Base-by-base conservation (phyloP, 1,139 yeast genomes). In the Lodderomyces parapsilosis region DNA sequence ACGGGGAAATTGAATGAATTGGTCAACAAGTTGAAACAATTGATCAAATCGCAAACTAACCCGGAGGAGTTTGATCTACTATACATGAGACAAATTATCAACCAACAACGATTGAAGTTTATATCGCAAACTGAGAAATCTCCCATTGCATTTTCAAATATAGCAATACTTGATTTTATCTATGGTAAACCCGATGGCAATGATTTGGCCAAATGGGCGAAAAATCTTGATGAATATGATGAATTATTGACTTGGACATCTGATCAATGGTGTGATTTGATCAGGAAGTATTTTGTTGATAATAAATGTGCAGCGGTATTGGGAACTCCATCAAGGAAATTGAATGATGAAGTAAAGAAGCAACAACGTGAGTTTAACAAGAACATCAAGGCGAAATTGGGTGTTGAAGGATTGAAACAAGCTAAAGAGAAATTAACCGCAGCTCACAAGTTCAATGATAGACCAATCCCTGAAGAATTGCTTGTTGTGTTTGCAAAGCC, bases 141-240 rank as follows among this genome's bases (percentile, higher is more conserved):
- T 30, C 76, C 93, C 4, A 73, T 76, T 23, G 68, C 73, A 3
- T 70, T 91, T 47, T 76, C 89, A 1, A 78, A 79, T 41, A 71
- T 81, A 45, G 89, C 93, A 6, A 86, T 90, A 40, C 72, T 76
- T 31, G 95, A 88, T 55, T 91, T 89, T 58, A 61, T 90, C 11
- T 94, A 93, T 56, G 96, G 96, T 39, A 68, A 78, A 24, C 60
- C 61, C 2, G 78, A 80, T 44, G 89, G 87, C 1, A 62, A 77
- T 13, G 82, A 81, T 44, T 66, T 93, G 48, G 62, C 67, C 2
- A 62, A 65, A 18, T 79, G 86, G 74, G 56, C 81, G 25, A 73
- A 76, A 45, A 74, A 76, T 43, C 66, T 87, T 42, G 57, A 63
- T 9, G 94, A 84, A 47, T 88, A 76, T 60, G 87, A 86, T 19